Base-by-base conservation (phyloP, 257 asterid genomes). In the Rubia yunnanensis region DNA sequence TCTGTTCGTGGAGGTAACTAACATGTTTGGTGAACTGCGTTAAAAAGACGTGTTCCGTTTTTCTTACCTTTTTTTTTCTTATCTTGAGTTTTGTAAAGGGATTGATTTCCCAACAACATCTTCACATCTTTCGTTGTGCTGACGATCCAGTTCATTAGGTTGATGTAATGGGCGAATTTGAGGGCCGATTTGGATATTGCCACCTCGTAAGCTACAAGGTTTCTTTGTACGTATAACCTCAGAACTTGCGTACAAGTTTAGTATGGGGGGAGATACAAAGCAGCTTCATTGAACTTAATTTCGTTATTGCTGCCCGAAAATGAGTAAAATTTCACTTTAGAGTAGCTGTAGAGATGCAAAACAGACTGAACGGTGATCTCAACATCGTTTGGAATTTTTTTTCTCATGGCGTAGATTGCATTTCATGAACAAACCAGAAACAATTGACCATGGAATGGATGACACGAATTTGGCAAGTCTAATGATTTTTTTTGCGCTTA, bases 121-220 rank as follows among this genome's bases (percentile, higher is more conserved):
- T 32, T 74, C 67, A 82, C 88, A 14, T 85, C 88, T 30, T 75
- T 72, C 0, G 60, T 57, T 10, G 75, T 66, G 46, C 77, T 74
- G 18, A 81, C 50, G 54, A 77, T 80, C 48, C 86, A 86, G 62
- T 80, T 82, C 86, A 82, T 82, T 62, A 85, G 54, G 60, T 85
- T 85, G 32, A 85, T 64, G 60, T 78, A 85, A 58, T 79, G 73
- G 1, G 86, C 81, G 8, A 82, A 52, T 72, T 72, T 82, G 1
- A 66, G 79, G 11, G 68, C 50, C 20, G 84, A 73, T 26, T 66
- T 56, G 2, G 74, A 68, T 32, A 66, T 63, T 4, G 84, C 77
- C 4, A 79, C 85, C 61, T 85, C 91, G 31, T 72, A 85, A 4
- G 85, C 83, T 46, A 85, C 81, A 70, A 85, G 41, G 46, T 82